Evolutionary conservation across 2,329 filamentous ascomycete genomes (phyloP), one percentile per base, ranked within the genome.

Genomic region (Alternaria viburni): DNA sequence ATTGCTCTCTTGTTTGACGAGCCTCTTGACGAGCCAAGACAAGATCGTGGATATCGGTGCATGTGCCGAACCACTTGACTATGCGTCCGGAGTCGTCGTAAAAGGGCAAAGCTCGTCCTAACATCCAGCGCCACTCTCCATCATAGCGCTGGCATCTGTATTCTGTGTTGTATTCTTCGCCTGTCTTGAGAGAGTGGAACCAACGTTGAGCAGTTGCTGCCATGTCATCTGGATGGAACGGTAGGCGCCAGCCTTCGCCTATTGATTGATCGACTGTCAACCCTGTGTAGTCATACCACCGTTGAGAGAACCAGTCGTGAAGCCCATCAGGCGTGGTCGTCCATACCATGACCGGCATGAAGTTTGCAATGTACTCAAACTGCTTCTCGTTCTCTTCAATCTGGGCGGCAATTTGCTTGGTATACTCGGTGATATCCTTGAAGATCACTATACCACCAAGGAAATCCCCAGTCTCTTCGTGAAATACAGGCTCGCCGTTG

Each of bases 281-380:
- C 0, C 92, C 77, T 11, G 92, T 94, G 70, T 92, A 94, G n/a
- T 88, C 86, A 72, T 92, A 92, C 90, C 91, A 95, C n/a, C 89
- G 83, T 50, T 88, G 86, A 62, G 91, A 92, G 77, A 90, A 94
- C 79, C 92, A 94, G 70, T 94, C 91, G 68, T 88, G 85, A 25
- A 82, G 70, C 0, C 92, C 91, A 15, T 90, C 86, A 0, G 90
- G 85, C 0, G 81, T 88, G 0, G 91, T 87, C 0, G 90, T 93
- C 91, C 91, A 95, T 6, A 94, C 89, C 79, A 86, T 81, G 47
- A 81, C 77, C 1, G 81, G 81, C 57, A 84, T 81, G 68, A 83
- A 90, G 67, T 94, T 91, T 67, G 90, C 92, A 52, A 94, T 93
- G 7, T 90, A 83, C 72, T 89, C 88, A 77, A 95, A 94, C 52